A percentile compares a stretch with the other conserved stretches of the same genome.
phyloP scores from a whole-genome alignment of 2,329 filamentous ascomycete species.

The Sclerotinia minor region DNA sequence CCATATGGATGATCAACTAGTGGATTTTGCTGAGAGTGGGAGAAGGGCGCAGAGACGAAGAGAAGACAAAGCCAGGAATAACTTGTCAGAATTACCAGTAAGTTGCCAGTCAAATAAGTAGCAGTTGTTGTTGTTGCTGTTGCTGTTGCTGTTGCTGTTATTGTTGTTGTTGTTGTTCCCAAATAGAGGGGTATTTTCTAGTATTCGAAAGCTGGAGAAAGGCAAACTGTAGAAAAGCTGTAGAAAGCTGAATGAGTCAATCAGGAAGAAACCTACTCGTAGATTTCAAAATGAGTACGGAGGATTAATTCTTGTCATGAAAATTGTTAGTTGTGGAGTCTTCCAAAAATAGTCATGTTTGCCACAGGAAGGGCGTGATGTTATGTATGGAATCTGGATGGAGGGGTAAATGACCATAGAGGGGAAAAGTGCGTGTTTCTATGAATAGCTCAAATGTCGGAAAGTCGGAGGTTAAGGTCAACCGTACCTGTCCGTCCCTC shows the following conservation, averaged over 20 bases:
- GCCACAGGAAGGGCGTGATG: not conserved
- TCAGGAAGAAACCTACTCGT: not conserved
- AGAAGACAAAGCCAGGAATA: not conserved
- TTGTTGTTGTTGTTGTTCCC: not conserved
- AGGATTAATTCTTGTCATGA: not conserved
- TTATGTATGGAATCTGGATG: not conserved
- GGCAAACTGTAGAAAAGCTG: too few species aligned
- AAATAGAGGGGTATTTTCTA: not conserved
- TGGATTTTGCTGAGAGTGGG: too few species aligned
- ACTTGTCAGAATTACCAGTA: not conserved
- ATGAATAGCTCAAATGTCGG: not conserved
- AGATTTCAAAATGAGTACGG: not conserved
- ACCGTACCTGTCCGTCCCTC: fast-evolving
- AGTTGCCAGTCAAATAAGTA: too few species aligned
- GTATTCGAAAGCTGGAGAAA: not conserved
- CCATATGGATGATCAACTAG: not conserved
- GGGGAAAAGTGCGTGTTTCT: not conserved
- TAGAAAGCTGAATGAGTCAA: not conserved
- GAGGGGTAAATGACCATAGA: not conserved
- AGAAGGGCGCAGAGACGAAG: not conserved
- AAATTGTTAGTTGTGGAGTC: not conserved
- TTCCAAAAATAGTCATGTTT: not conserved
- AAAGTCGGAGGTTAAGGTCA: not conserved
- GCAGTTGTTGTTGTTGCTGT: too few species aligned
- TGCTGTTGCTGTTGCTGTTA: not conserved